Conservation (phyloP, 495 filamentous ascomycete genomes). For the Penicillium waksmanii region DNA sequence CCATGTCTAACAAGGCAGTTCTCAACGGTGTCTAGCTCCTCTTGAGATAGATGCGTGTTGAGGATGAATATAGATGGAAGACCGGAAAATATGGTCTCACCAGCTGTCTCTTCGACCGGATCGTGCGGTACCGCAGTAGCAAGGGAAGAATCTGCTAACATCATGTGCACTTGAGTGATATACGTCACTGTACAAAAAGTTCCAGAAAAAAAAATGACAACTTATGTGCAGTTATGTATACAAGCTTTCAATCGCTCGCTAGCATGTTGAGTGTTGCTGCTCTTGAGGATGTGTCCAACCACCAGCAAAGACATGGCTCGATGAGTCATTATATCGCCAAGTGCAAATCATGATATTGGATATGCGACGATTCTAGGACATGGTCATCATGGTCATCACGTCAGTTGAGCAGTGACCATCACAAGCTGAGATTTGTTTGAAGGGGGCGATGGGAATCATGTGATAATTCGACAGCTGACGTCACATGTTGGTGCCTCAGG, state of each 20-base stretch:
- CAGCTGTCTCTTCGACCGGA: not conserved
- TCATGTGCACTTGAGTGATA: not conserved
- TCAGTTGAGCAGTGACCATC: not conserved
- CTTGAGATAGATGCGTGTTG: slow-evolving; percentile 64
- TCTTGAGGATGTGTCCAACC: not conserved
- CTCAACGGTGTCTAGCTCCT: slow-evolving; percentile 65
- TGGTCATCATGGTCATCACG: too few relatives aligned
- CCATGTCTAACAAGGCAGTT: slow-evolving; percentile 57
- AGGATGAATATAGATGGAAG: slow-evolving; percentile 75
- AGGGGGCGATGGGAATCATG: not conserved
- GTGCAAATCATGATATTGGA: not conserved
- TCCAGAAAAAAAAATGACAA: not conserved
- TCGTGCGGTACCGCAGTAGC: slow-evolving; percentile 7
- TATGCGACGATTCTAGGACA: not conserved
- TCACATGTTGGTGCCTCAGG: not conserved
- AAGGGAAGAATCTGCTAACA: not conserved
- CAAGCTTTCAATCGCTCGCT: not conserved
- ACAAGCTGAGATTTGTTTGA: not conserved
- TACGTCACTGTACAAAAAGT: not conserved
- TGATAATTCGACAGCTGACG: not conserved
- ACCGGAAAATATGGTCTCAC: slow-evolving; percentile 22
- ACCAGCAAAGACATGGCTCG: not conserved
- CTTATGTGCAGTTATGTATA: not conserved
- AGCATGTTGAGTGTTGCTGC: not conserved
- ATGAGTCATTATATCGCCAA: not conserved